Evolutionary conservation across 306 rosid genomes (phyloP), one percentile per base, ranked within the genome.

Genomic region (Crataegus laevigata): DNA sequence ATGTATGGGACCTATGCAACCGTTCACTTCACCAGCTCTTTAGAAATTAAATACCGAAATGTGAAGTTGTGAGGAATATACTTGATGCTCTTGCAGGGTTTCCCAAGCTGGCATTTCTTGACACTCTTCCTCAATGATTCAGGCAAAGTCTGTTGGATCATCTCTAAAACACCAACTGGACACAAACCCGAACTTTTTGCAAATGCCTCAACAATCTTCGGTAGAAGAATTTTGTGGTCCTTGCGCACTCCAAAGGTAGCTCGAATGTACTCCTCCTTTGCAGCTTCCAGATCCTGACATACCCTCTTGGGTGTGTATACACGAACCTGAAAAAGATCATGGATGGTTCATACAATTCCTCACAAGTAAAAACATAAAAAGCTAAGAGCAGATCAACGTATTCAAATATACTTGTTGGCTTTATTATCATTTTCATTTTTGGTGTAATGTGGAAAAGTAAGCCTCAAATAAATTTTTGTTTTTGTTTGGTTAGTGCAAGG

Each of bases 171-270:
- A 32, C 90, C 93, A 59, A 60, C 77, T 2, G 91, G 76, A 79
- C 89, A 89, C 63, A 96, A 71, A 40, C 84, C 89, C 0, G 96
- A 83, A 73, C 93, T 91, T 79, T 92, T 96, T 19, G 82, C 82
- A 36, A 87, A 96, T 71, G 97, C 81, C 67, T 96, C 97, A 0
- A 96, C 80, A 24, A 90, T 89, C 88, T 89, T 96, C 15, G 99
- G 99, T 19, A 96, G 54, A 22, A 96, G 81, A 69, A 96, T 75
- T 77, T 87, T 92, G 32, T 73, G 80, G 84, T 88, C 96, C 85
- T 96, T 92, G 66, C 96, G 86, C 30, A 90, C 90, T 10, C 99
- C 99, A n/a, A 92, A 89, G 24, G 90, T 86, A 72, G 93, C 97
- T 65, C 90, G 82, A 34, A 88, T 71, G 76, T 89, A 92, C 83